These are phyloP conservation scores for Sporothrix luriei DNA, from an alignment of 2,329 filamentous ascomycete species.

Conservation along the genomic window DNA sequence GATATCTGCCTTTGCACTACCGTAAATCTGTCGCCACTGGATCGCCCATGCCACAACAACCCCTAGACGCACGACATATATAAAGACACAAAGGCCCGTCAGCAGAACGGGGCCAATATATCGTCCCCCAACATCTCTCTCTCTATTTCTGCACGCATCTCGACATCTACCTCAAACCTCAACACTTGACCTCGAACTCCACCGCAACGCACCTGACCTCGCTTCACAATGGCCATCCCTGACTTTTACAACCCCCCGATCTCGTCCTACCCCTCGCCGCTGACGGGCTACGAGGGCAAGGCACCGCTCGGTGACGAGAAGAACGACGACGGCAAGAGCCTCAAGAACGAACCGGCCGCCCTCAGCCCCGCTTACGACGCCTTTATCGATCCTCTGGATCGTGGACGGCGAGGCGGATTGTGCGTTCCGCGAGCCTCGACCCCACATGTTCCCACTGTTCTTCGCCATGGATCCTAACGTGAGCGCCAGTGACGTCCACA, in stretches of 20 bases:
- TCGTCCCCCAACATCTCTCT: background rate
- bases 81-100: too few relatives aligned
- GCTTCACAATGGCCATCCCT: slow-evolving; percentile 20
- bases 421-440: slow-evolving; percentile 43
- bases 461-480: background rate
- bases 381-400: slow-evolving; percentile 70
- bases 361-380: slow-evolving; percentile 68
- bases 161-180: background rate
- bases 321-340: slow-evolving; percentile 75
- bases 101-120: too few relatives aligned
- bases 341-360: slow-evolving; percentile 65
- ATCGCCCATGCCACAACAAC: background rate
- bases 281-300: slow-evolving; percentile 60
- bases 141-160: background rate
- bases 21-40: background rate
- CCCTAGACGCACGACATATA: background rate
- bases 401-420: slow-evolving; percentile 71
- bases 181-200: background rate
- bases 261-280: slow-evolving; percentile 56
- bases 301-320: slow-evolving; percentile 60
- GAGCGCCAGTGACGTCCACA: slow-evolving; percentile 68
- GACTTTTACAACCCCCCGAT: slow-evolving; percentile 37
- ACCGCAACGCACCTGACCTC: background rate
- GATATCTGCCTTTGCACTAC: background rate
- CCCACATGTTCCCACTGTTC: background rate